Conservation (phyloP, 345 rosid species). For the Orychophragmus violaceus region DNA sequence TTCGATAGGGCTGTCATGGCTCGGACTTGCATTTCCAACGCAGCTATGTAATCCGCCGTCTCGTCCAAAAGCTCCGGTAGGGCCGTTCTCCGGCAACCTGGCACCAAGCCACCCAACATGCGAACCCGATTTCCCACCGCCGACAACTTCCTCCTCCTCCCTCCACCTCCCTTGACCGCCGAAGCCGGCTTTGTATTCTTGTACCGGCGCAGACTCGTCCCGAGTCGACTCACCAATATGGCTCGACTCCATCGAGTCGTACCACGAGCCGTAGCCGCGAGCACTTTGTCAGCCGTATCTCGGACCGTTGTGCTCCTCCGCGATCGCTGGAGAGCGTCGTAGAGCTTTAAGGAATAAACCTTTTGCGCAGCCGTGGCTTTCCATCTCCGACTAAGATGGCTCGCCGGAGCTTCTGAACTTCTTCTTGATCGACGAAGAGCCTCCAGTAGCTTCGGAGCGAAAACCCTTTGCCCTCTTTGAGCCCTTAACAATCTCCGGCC, state of each 20-base stretch:
- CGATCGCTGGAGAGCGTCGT: conserved; percentile 59
- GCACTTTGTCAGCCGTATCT: conserved; percentile 73
- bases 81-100: conserved; percentile 92
- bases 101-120: conserved; percentile 76
- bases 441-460: conserved; percentile 18
- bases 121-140: conserved; percentile 60
- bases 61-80: conserved; percentile 87
- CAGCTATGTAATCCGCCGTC: conserved; percentile 88
- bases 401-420: conserved; percentile 4
- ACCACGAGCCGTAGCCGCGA: conserved; percentile 85
- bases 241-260: conserved; percentile 91
- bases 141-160: conserved; percentile 49
- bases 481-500: conserved; percentile 1
- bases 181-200: conserved; percentile 34
- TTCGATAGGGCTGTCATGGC: conserved; percentile 77
- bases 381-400: conserved; percentile 41
- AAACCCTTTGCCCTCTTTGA: conserved; percentile 13
- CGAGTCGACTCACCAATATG: conserved; percentile 60
- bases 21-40: conserved; percentile 94
- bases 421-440: conserved; percentile 18
- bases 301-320: conserved; percentile 50
- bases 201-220: conserved; percentile 54
- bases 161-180: conserved; percentile 27
- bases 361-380: conserved; percentile 57
- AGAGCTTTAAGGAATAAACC: conserved; percentile 66